A percentile compares a stretch with the other conserved stretches of the same genome.
Evolutionary conservation across 129 eudicot genomes (phyloP).

Genomic region (Saussurea involucrata): DNA sequence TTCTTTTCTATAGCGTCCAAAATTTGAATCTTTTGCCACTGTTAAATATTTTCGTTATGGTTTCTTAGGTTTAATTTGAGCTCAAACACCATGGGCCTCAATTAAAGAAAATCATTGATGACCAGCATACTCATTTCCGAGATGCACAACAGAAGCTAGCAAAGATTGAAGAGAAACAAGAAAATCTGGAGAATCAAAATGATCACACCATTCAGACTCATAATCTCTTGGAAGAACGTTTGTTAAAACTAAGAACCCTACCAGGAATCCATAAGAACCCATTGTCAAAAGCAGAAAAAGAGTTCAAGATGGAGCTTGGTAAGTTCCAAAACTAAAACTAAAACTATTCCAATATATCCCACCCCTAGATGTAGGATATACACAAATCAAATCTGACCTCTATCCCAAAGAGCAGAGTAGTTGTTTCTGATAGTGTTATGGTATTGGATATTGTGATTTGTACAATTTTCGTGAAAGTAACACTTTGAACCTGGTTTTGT

Average conservation of each 20-base stretch:
- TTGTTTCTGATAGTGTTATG: not conserved
- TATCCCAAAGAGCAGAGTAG: too few relatives aligned
- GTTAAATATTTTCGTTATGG: constrained; percentile 6
- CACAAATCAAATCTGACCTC: too few relatives aligned
- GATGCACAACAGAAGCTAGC: too few relatives aligned
- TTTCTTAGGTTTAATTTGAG: too few relatives aligned
- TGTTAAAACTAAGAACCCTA: constrained; percentile 52
- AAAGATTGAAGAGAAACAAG: too few relatives aligned
- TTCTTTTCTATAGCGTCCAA: not conserved
- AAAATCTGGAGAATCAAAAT: constrained; percentile 47
- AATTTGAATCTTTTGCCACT: not conserved
- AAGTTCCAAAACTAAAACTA: constrained; percentile 8
- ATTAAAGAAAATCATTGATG: too few relatives aligned
- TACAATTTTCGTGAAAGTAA: not conserved
- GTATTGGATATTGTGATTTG: not conserved
- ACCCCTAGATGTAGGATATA: too few relatives aligned
- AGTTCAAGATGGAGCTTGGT: constrained; percentile 89
- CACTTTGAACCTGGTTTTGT: too few relatives aligned
- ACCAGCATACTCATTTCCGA: too few relatives aligned
- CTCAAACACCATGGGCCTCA: too few relatives aligned
- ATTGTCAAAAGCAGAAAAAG: too few relatives aligned
- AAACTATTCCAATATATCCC: too few relatives aligned
- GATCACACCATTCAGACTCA: constrained; percentile 46
- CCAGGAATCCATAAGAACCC: constrained; percentile 73
- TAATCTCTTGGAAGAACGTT: constrained; percentile 55